phyloP scores from a whole-genome alignment of 352 stramenopile species.

The Pythium periplocum region DNA sequence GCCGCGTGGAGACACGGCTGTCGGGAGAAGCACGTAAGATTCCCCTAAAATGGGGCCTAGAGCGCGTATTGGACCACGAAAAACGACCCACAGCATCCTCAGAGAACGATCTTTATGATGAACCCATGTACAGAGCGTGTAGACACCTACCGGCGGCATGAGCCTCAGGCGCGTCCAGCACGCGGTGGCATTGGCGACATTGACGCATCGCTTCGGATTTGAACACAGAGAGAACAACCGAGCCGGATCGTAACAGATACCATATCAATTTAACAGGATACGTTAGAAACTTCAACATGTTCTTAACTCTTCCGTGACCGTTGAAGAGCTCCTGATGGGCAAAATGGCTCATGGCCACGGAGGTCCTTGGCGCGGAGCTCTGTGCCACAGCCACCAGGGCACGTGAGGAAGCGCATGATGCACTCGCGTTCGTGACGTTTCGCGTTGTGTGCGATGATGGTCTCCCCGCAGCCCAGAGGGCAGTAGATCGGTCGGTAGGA shows the following conservation, averaged over 20 bases:
- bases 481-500: conserved; percentile 55
- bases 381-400: conserved; percentile 43
- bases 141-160: conserved; percentile 1
- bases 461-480: conserved; percentile 51
- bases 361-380: conserved; percentile 59
- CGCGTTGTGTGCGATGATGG: conserved; percentile 39
- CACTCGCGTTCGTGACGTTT: conserved; percentile 53
- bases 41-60: conserved; percentile 39
- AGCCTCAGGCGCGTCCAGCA: conserved; percentile 18
- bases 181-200: conserved; percentile 28
- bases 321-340: too few relatives aligned
- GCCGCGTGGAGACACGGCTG: conserved; percentile 44
- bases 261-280: too few relatives aligned
- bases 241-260: too few relatives aligned
- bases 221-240: too few relatives aligned
- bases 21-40: conserved; percentile 73
- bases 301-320: conserved; percentile 1
- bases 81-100: background rate
- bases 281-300: too few relatives aligned
- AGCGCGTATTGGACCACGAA: background rate
- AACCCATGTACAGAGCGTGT: background rate
- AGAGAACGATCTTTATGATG: too few relatives aligned
- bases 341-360: conserved; percentile 21
- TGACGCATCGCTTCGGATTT: conserved; percentile 1
- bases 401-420: conserved; percentile 55